Conservation (phyloP, 352 stramenopile genomes). For the Phytophthora europaea region DNA sequence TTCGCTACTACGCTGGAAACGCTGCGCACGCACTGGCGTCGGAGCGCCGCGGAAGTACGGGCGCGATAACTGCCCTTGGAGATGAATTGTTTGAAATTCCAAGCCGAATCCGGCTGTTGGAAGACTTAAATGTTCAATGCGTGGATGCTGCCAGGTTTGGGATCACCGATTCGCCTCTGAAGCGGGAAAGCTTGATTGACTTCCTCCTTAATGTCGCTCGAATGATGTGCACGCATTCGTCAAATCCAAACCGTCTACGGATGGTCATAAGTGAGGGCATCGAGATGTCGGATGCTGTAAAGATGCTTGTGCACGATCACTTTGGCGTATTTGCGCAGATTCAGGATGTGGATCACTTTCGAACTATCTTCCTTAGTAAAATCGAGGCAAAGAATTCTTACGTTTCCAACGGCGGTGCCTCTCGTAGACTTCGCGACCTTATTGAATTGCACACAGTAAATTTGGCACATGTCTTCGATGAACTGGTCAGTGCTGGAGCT, state of each 20-base stretch:
- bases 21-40: constrained; percentile 18
- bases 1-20: constrained; percentile 63
- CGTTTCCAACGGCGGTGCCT: not conserved
- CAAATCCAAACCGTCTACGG: constrained; percentile 46
- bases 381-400: not conserved
- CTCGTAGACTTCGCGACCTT: constrained; percentile 36
- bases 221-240: constrained; percentile 56
- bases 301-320: constrained; percentile 61
- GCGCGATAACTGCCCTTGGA: constrained; percentile 14
- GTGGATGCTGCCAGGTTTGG: constrained; percentile 60
- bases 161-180: constrained; percentile 56
- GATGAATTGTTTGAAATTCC: constrained; percentile 59
- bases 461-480: constrained; percentile 57
- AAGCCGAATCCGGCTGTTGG: constrained; percentile 58
- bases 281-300: constrained; percentile 66
- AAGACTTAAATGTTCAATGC: constrained; percentile 68
- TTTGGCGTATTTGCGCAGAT: constrained; percentile 68
- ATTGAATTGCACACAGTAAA: constrained; percentile 42
- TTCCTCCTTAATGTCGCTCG: constrained; percentile 61
- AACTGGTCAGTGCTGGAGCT: constrained; percentile 29
- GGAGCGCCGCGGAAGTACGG: constrained; percentile 7
- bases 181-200: constrained; percentile 54
- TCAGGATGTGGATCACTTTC: constrained; percentile 73
- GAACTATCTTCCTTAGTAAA: constrained; percentile 56
- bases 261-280: constrained; percentile 63